Percentiles rank a stretch among this genome's conserved stretches.
phyloP scores from a whole-genome alignment of 139 green algal genomes.

The Closterium sp. region DNA sequence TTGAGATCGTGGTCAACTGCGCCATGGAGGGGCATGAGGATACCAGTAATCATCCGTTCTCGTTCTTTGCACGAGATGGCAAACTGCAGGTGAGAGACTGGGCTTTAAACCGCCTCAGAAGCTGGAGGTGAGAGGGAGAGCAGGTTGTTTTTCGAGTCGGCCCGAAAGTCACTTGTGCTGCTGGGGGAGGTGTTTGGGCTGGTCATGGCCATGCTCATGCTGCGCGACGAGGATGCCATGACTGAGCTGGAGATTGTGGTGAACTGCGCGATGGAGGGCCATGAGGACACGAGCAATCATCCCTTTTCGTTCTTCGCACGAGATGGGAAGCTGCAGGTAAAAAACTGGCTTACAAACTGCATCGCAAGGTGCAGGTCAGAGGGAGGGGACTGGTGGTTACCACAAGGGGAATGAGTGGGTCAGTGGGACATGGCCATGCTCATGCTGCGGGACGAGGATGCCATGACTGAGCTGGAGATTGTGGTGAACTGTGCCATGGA shows the following conservation, averaged over 20 bases:
- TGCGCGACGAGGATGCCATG: background rate
- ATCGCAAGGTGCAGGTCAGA: too few species aligned
- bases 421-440: too few species aligned
- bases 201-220: background rate
- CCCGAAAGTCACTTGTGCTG: background rate
- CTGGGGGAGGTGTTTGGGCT: slow-evolving; percentile 33
- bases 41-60: background rate
- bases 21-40: slow-evolving; percentile 33
- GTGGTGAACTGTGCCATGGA: too few species aligned
- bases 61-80: background rate
- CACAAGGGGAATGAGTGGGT: too few species aligned
- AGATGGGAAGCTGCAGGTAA: background rate
- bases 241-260: slow-evolving; percentile 26
- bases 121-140: too few species aligned
- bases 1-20: slow-evolving; percentile 20
- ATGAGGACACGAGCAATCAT: slow-evolving; percentile 3
- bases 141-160: too few species aligned
- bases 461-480: too few species aligned
- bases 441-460: too few species aligned
- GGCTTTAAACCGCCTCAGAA: too few species aligned
- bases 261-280: slow-evolving; percentile 33
- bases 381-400: too few species aligned
- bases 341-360: too few species aligned
- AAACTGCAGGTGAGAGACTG: background rate
- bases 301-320: slow-evolving; percentile 28